Percentiles rank a stretch among this genome's conserved stretches.
Conservation (phyloP, 768 basidiomycete species). For the Pisolithus orientalis region DNA sequence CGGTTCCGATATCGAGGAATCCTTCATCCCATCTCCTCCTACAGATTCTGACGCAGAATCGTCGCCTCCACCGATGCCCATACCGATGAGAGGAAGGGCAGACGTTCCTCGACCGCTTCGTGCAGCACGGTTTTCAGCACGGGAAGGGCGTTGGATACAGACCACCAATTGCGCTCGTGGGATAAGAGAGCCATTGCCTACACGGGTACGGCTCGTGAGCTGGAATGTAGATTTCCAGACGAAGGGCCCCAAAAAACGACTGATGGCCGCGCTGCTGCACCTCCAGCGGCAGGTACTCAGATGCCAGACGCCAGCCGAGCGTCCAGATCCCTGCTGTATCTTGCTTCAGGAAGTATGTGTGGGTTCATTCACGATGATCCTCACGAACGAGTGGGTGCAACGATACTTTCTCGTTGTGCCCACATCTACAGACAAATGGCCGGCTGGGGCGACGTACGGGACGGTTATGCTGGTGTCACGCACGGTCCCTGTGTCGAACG, state of each 20-base stretch:
- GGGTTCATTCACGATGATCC: conserved; percentile 40
- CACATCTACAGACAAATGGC: conserved; percentile 50
- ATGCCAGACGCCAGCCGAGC: conserved; percentile 34
- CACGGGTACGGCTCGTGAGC: conserved; percentile 50
- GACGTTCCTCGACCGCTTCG: conserved; percentile 22
- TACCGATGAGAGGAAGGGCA: conserved; percentile 11
- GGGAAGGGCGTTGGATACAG: conserved; percentile 27
- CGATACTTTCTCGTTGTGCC: conserved; percentile 56
- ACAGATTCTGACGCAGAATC: conserved; percentile 21
- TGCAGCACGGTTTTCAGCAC: conserved; percentile 27
- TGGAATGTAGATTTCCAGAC: conserved; percentile 65
- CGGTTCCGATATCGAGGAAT: conserved; percentile 23
- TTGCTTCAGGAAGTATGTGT: conserved; percentile 63
- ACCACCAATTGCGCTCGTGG: conserved; percentile 31
- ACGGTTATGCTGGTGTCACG: conserved; percentile 64
- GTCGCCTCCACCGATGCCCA: conserved; percentile 8
- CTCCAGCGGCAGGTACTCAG: conserved; percentile 48
- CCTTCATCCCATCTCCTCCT: conserved; percentile 4
- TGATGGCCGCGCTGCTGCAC: conserved; percentile 44
- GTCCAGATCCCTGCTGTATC: conserved; percentile 55
- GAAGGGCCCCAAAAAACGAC: conserved; percentile 34
- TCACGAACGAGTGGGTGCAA: conserved; percentile 58
- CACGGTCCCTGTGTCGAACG: conserved; percentile 42
- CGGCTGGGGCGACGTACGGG: conserved; percentile 45
- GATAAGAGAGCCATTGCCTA: conserved; percentile 32